phyloP scores from a whole-genome alignment of 345 rosid species.

The Bruguiera sexangula region DNA sequence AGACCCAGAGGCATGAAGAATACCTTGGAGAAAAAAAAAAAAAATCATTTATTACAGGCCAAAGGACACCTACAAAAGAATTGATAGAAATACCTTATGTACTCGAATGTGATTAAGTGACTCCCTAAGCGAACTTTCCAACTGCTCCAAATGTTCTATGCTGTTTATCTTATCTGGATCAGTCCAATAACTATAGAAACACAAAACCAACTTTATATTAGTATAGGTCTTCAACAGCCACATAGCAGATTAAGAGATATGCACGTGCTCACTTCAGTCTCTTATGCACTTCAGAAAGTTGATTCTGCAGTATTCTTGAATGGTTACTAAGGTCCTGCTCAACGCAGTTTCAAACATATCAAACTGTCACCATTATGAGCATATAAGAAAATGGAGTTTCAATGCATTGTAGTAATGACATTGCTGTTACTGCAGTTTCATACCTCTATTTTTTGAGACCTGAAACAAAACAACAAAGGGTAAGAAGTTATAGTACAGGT shows the following conservation, averaged over 20 bases:
- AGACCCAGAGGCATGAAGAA: neutral
- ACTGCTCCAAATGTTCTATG: slow-evolving; percentile 56
- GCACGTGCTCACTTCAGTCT: slow-evolving; percentile 50
- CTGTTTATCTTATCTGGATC: slow-evolving; percentile 54
- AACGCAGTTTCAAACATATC: slow-evolving; percentile 16
- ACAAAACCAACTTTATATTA: slow-evolving; percentile 17
- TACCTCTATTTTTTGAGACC: slow-evolving; percentile 33
- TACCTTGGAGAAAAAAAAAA: neutral
- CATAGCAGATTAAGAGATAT: slow-evolving; percentile 3
- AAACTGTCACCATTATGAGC: slow-evolving; percentile 15
- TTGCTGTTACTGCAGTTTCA: neutral
- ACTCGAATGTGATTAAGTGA: slow-evolving; percentile 51
- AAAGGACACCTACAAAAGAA: slow-evolving; percentile 4
- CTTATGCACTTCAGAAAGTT: slow-evolving; percentile 48
- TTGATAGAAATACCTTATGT: slow-evolving; percentile 49
- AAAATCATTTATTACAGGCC: neutral
- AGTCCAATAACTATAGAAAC: slow-evolving; percentile 57
- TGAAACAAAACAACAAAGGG: slow-evolving; percentile 17
- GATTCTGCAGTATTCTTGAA: slow-evolving; percentile 42
- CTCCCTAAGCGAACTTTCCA: slow-evolving; percentile 56
- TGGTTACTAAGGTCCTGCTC: slow-evolving; percentile 47
- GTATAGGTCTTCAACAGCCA: slow-evolving; percentile 1
- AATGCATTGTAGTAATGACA: slow-evolving; percentile 3
- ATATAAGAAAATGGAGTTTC: neutral
- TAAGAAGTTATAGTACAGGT: neutral